Percentiles rank a stretch among this genome's conserved stretches.
phyloP scores from a whole-genome alignment of 2,329 filamentous ascomycete species.

The Emmonsia crescens region DNA sequence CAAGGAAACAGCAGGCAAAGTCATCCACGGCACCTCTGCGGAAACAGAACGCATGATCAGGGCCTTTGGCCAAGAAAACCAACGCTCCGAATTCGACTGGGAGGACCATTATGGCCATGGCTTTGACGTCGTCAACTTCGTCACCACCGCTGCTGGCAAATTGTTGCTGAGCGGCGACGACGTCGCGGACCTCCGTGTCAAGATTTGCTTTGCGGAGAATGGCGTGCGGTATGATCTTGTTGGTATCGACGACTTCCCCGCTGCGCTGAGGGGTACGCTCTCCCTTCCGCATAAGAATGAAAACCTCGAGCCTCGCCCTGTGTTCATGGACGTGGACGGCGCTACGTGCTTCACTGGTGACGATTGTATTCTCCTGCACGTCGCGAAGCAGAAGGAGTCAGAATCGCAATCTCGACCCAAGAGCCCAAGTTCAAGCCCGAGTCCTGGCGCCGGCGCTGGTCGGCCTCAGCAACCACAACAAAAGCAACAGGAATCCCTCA shows the following conservation, averaged over 20 bases:
- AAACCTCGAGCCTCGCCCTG: slow-evolving; percentile 4
- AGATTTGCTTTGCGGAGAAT: slow-evolving; percentile 29
- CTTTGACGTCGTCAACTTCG: slow-evolving; percentile 60
- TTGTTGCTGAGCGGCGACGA: slow-evolving; percentile 24
- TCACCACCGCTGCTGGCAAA: slow-evolving; percentile 25
- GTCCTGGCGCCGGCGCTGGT: background rate
- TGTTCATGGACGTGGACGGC: slow-evolving; percentile 23
- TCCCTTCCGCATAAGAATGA: background rate
- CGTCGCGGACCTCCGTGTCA: slow-evolving; percentile 27
- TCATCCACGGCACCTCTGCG: slow-evolving; percentile 58
- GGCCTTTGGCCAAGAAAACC: slow-evolving; percentile 81
- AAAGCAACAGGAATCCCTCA: background rate
- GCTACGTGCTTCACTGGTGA: slow-evolving; percentile 20
- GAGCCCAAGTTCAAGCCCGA: background rate
- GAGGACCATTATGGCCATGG: slow-evolving; percentile 62
- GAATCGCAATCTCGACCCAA: background rate
- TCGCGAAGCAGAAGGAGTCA: slow-evolving; percentile 15
- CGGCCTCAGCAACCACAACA: background rate
- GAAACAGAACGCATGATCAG: slow-evolving; percentile 56
- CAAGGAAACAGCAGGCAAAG: slow-evolving; percentile 45
- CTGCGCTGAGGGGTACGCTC: background rate
- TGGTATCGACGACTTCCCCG: slow-evolving; percentile 1
- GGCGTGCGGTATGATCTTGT: slow-evolving; percentile 26
- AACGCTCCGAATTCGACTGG: slow-evolving; percentile 61
- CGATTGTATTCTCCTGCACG: slow-evolving; percentile 22